Base-by-base conservation (phyloP, 495 filamentous ascomycete genomes). In the Aspergillus olivimuriae region DNA sequence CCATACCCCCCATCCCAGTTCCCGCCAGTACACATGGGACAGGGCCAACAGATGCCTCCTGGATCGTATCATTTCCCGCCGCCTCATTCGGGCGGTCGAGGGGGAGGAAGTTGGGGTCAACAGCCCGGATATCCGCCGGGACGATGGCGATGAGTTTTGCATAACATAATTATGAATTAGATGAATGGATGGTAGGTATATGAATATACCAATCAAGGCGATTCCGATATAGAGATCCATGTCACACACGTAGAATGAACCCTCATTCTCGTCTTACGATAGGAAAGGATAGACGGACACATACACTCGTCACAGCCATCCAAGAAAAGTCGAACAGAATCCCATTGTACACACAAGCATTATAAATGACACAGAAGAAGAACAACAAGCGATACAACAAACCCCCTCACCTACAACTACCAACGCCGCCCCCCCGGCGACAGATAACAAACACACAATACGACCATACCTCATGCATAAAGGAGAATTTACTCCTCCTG, bases 1-100 rank as follows among this genome's bases (percentile, higher is more conserved):
- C 24, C 24, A 6, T 28, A 6, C 11, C 24, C 26, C 6, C 38
- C 38, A 14, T 15, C 18, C 11, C 44, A 52, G 15, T 47, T 43
- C 22, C 46, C 43, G 18, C 53, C 56, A 19, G 43, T 51, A 17
- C 52, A 47, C n/a, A 46, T 53, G 26, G 41, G 52, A 18, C 54
- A 46, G 14, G 53, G 53, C 10, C 66, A 64, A 36, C 60, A 57
- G 11, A 58, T 68, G 42, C 61, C 63, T 1, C 61, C 57, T 17
- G 64, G 69, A 0, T 59, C 66, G 19, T 61, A 62, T 50, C 61
- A 61, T 28, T 68, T 65, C 28, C 66, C 63, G 33, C 64, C 62
- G 20, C 63, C 63, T 21, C 61, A 66, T 47, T 49, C 56, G 32
- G 52, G 52, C 22, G 34, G 17, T 16, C 23, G 19, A 43, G 40